phyloP scores from a whole-genome alignment of 108 stramenopile genomes.

The Halocafeteria seosinensis region DNA sequence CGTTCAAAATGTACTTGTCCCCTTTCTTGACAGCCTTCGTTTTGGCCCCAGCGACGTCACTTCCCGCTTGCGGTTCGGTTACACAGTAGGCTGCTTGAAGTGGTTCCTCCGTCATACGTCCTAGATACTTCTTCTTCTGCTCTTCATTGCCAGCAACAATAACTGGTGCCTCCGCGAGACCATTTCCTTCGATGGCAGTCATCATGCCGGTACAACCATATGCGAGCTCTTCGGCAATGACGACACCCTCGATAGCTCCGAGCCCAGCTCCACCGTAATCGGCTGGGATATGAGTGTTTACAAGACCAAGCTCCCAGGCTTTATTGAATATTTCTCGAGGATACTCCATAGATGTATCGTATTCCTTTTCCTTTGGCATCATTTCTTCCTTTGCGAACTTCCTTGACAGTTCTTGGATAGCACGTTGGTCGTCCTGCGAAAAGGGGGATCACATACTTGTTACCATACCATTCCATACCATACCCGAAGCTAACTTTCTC shows the following conservation, averaged over 20 bases:
- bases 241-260: slow-evolving; percentile 7
- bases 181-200: slow-evolving; percentile 26
- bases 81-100: slow-evolving; percentile 17
- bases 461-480: no score
- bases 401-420: slow-evolving; percentile 10
- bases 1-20: slow-evolving; percentile 20
- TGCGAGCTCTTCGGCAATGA: slow-evolving; percentile 24
- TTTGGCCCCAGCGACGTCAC: slow-evolving; percentile 10
- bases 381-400: slow-evolving; percentile 18
- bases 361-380: slow-evolving; percentile 9
- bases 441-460: no score
- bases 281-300: slow-evolving; percentile 18
- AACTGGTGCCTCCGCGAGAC: slow-evolving; percentile 17
- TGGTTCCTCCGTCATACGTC: slow-evolving; percentile 12
- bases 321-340: slow-evolving; percentile 15
- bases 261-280: slow-evolving; percentile 17
- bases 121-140: slow-evolving; percentile 21
- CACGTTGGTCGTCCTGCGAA: slow-evolving; percentile 18
- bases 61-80: slow-evolving; percentile 17
- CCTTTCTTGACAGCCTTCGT: slow-evolving; percentile 17
- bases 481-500: no score
- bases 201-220: slow-evolving; percentile 20
- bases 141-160: slow-evolving; percentile 14
- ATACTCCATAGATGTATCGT: slow-evolving; percentile 17
- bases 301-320: slow-evolving; percentile 19